A percentile compares a stretch with the other conserved stretches of the same genome.
These are phyloP conservation scores for Ceriops tagal DNA, from an alignment of 345 rosid genomes.

Conservation along the genomic window DNA sequence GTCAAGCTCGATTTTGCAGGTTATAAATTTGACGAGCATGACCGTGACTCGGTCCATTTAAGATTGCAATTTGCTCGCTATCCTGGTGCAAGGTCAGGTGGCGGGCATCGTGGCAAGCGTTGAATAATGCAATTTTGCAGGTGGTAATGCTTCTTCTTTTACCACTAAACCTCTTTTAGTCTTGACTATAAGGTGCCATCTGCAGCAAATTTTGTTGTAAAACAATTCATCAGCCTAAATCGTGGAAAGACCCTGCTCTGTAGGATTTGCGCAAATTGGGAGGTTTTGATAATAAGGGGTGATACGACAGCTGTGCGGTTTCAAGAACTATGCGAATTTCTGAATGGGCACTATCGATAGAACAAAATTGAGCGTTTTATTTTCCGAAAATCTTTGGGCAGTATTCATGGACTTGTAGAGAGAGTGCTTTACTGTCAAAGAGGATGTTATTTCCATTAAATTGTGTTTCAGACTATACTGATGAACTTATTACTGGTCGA, in stretches of 20 bases:
- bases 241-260: conserved; percentile 37
- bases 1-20: conserved; percentile 67
- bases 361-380: conserved; percentile 23
- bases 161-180: conserved; percentile 32
- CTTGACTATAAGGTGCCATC: conserved; percentile 27
- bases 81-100: conserved; percentile 74
- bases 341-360: conserved; percentile 21
- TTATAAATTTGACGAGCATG: conserved; percentile 63
- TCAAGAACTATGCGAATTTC: conserved; percentile 29
- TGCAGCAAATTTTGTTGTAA: conserved; percentile 23
- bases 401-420: conserved; percentile 8
- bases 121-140: conserved; percentile 39
- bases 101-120: conserved; percentile 65
- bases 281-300: conserved; percentile 33
- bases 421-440: conserved; percentile 21
- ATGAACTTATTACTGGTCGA: conserved; percentile 10
- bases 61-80: conserved; percentile 77
- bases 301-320: conserved; percentile 29
- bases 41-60: conserved; percentile 54
- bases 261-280: conserved; percentile 40
- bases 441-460: conserved; percentile 23
- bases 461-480: conserved; percentile 14
- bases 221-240: conserved; percentile 36
- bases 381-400: conserved; percentile 14
- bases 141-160: conserved; percentile 34